Percentiles rank a stretch among this genome's conserved stretches.
These are phyloP conservation scores for Calocera cornea DNA, from an alignment of 768 basidiomycete genomes.

Conservation along the genomic window DNA sequence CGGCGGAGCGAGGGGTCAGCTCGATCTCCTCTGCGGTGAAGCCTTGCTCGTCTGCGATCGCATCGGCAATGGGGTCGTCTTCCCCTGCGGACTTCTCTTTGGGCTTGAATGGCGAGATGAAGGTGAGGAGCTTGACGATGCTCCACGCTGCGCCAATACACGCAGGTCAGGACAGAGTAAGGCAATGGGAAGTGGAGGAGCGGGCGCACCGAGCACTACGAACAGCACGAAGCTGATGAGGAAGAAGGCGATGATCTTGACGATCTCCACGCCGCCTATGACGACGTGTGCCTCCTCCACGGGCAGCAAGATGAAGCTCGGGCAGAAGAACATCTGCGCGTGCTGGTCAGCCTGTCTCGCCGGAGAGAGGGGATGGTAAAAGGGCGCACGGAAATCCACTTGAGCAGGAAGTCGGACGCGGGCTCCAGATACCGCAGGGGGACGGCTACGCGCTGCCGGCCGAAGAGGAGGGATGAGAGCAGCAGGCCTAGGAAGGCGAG, in stretches of 20 bases:
- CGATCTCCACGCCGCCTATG: neutral
- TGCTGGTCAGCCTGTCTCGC: neutral
- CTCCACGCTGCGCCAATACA: neutral
- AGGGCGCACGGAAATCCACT: neutral
- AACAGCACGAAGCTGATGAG: neutral
- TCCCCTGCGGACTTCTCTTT: neutral
- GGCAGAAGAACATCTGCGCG: constrained; percentile 1
- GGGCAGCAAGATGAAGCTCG: neutral
- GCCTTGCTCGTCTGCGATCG: neutral
- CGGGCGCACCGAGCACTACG: neutral
- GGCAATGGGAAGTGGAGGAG: too few relatives aligned
- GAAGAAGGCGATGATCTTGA: neutral
- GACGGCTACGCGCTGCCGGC: neutral
- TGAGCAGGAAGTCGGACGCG: neutral
- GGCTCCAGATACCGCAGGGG: neutral
- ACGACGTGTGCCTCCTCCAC: neutral
- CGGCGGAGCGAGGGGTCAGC: neutral
- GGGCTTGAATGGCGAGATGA: neutral
- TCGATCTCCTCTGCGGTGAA: neutral
- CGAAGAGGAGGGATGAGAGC: neutral
- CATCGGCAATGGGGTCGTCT: neutral
- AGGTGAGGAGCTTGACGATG: neutral
- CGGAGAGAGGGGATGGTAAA: neutral
- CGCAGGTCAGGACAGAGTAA: too few relatives aligned
- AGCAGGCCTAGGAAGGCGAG: neutral